Evolutionary conservation across 441 rosid species (phyloP), one percentile per base, ranked within the genome.

Genomic region (Euphorbia schlechtendalii): DNA sequence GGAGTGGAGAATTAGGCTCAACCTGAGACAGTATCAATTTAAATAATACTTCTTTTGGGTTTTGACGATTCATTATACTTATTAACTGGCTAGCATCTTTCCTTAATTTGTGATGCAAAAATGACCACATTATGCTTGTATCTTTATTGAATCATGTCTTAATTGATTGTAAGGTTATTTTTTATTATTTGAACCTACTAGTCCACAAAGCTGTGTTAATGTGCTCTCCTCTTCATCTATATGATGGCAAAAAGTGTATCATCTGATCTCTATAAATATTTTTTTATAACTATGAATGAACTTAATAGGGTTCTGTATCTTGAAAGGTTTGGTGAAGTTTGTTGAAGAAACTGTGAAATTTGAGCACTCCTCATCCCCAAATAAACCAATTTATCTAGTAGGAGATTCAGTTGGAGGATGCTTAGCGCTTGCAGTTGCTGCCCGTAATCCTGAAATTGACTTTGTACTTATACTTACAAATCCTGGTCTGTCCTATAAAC

Each of bases 401-500:
- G 96, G 93, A 8, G 96, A 88, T 76, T 90, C 97, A 12, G 76
- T 90, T 76, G 92, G 92, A 78, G 96, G 91, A 72, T 88, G 96
- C 69, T 70, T 90, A 30, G 92, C 90, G 40, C 88, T 90, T 57
- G 83, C 93, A 21, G 71, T 88, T 63, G 97, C 93, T 73, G 88
- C 97, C 58, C 83, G 77, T 64, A 88, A 88, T 78, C 86, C 87
- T 41, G 59, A 69, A 56, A 55, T 88, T 60, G 93, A 90, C 74
- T 80, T 90, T 63, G 78, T 90, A 51, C 32, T 90, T 40, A 30
- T 88, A 69, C 76, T 90, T 67, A 83, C 71, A 30, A 93, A 93
- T 77, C 97, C 94, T 59, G 96, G 99, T 88, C 38, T 65, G 76
- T 74, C 51, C 36, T 27, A 69, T 58, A 24, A 61, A 25, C 59